These are phyloP conservation scores for Phaeosphaeriaceae sp. DNA, from an alignment of 2,329 filamentous ascomycete species.

Conservation along the genomic window DNA sequence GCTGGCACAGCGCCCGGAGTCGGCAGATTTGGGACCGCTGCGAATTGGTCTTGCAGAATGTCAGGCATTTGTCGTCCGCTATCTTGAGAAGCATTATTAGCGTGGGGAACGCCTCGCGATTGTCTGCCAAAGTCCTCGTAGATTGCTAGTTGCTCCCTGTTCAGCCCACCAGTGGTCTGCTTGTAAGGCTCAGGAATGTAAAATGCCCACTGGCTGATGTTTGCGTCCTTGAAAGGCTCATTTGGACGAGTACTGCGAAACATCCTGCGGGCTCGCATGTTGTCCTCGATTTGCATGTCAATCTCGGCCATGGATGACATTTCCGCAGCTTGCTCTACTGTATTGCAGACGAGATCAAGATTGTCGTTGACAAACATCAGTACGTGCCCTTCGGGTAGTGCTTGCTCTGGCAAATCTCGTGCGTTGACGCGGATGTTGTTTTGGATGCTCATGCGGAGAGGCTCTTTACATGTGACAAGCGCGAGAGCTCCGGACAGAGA, in stretches of 20 bases:
- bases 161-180: slow-evolving; percentile 81
- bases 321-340: slow-evolving; percentile 95
- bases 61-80: slow-evolving; percentile 68
- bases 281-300: slow-evolving; percentile 86
- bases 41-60: slow-evolving; percentile 68
- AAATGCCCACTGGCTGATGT: slow-evolving; percentile 88
- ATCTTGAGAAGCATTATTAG: slow-evolving; percentile 65
- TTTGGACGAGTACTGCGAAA: slow-evolving; percentile 79
- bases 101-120: slow-evolving; percentile 70
- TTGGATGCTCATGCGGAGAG: slow-evolving; percentile 92
- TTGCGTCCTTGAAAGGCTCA: slow-evolving; percentile 83
- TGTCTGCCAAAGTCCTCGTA: slow-evolving; percentile 96
- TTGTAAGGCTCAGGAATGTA: slow-evolving; percentile 95
- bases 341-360: slow-evolving; percentile 87
- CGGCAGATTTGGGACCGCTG: slow-evolving; percentile 66
- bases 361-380: slow-evolving; percentile 99
- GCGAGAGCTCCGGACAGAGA: slow-evolving; percentile 92
- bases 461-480: slow-evolving; percentile 97
- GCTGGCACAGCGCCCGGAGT: slow-evolving; percentile 69
- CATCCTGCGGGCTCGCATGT: slow-evolving; percentile 78
- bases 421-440: slow-evolving; percentile 95
- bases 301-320: slow-evolving; percentile 93
- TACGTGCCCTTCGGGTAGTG: slow-evolving; percentile 91
- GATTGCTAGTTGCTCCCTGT: slow-evolving; percentile 90
- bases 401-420: slow-evolving; percentile 68